Evolutionary conservation across 129 eudicot species (phyloP).

Genomic region (Pittosporum tobira): DNA sequence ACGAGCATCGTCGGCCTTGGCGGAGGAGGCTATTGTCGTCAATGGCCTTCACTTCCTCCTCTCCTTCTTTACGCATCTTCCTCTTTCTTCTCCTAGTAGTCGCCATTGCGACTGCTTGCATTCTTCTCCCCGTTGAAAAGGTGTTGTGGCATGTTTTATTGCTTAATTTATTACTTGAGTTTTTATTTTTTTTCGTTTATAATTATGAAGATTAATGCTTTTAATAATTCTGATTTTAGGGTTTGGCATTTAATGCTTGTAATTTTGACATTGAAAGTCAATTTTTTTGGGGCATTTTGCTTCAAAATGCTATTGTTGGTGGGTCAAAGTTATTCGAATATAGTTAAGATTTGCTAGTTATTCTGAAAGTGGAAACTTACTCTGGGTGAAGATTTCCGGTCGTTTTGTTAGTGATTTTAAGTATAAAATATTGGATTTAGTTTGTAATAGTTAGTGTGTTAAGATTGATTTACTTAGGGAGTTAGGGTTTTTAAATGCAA

Average conservation of each 20-base stretch:
- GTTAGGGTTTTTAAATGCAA: too few relatives aligned
- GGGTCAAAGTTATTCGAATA: too few relatives aligned
- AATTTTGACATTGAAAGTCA: too few relatives aligned
- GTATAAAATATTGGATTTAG: too few relatives aligned
- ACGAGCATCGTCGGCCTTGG: slow-evolving; percentile 65
- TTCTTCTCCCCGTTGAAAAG: slow-evolving; percentile 78
- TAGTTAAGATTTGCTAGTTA: too few relatives aligned
- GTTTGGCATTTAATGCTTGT: slow-evolving; percentile 7
- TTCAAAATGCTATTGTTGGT: neutral
- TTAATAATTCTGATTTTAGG: slow-evolving; percentile 6
- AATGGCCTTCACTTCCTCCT: slow-evolving; percentile 60
- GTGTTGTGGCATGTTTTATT: slow-evolving; percentile 16
- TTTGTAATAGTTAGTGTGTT: too few relatives aligned
- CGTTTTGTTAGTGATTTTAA: too few relatives aligned
- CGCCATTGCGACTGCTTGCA: slow-evolving; percentile 53
- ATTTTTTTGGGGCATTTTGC: neutral
- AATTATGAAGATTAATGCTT: neutral
- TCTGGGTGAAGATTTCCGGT: too few relatives aligned
- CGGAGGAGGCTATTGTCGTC: slow-evolving; percentile 49
- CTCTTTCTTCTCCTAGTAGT: slow-evolving; percentile 39
- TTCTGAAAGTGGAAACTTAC: too few relatives aligned
- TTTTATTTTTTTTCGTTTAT: neutral
- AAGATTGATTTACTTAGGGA: too few relatives aligned
- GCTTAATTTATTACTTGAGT: neutral
- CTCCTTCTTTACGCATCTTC: slow-evolving; percentile 31